Conservation (phyloP, 2,329 filamentous ascomycete species). For the Bipolaris gigantea region DNA sequence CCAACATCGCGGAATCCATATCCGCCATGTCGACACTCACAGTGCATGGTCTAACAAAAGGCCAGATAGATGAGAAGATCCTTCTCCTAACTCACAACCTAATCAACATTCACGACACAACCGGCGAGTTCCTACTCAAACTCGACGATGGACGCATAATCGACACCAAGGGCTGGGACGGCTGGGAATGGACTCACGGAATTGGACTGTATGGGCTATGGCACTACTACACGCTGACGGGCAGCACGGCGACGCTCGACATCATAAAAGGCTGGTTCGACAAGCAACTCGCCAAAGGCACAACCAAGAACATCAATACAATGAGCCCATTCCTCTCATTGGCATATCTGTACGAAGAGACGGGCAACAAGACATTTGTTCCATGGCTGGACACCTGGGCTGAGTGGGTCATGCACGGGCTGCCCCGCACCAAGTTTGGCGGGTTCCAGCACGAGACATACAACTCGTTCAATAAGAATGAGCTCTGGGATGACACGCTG, state of each 20-base stretch:
- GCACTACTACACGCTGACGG: slow-evolving; percentile 77
- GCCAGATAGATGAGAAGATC: slow-evolving; percentile 59
- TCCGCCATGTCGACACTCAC: slow-evolving; percentile 46
- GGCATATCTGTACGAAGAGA: slow-evolving; percentile 77
- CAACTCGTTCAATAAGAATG: slow-evolving; percentile 67
- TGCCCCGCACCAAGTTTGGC: slow-evolving; percentile 71
- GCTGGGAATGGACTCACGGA: slow-evolving; percentile 83
- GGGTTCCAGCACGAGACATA: slow-evolving; percentile 78
- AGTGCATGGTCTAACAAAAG: slow-evolving; percentile 46
- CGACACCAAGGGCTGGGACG: slow-evolving; percentile 82
- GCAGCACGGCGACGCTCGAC: slow-evolving; percentile 60
- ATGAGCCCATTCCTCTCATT: slow-evolving; percentile 78
- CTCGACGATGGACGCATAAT: slow-evolving; percentile 74
- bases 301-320: slow-evolving; percentile 84
- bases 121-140: slow-evolving; percentile 71
- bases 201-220: slow-evolving; percentile 79
- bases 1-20: background rate
- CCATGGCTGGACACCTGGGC: slow-evolving; percentile 81
- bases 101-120: slow-evolving; percentile 75
- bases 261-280: slow-evolving; percentile 76
- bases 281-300: slow-evolving; percentile 68
- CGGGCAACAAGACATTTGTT: slow-evolving; percentile 66
- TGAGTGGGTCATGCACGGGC: slow-evolving; percentile 79
- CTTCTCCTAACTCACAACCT: slow-evolving; percentile 71
- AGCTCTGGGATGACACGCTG: slow-evolving; percentile 82